phyloP scores from a whole-genome alignment of 169 alveolate genomes.

The Fabrea salina region DNA sequence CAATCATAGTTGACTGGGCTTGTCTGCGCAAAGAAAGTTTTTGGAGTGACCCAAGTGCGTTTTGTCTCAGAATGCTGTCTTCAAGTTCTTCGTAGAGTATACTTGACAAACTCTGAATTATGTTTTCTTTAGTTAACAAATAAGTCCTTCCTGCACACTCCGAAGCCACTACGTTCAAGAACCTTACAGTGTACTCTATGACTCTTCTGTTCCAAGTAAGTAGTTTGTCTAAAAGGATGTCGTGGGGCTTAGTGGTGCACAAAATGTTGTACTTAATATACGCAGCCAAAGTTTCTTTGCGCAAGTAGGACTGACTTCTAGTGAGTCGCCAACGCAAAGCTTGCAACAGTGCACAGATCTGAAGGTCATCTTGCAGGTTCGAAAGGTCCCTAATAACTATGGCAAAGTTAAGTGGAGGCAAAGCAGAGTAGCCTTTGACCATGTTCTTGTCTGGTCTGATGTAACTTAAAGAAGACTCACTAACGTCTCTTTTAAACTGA shows the following conservation, averaged over 20 bases:
- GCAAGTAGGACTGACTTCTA: conserved; percentile 49
- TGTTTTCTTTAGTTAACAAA: conserved; percentile 59
- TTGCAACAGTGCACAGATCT: conserved; percentile 40
- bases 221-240: conserved; percentile 18
- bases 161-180: conserved; percentile 75
- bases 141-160: conserved; percentile 81
- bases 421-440: conserved; percentile 11
- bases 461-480: not conserved
- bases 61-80: conserved; percentile 73
- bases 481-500: not conserved
- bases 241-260: conserved; percentile 30
- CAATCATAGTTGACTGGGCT: conserved; percentile 76
- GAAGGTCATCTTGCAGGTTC: conserved; percentile 25
- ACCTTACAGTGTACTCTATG: conserved; percentile 57
- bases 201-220: conserved; percentile 33
- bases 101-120: conserved; percentile 63
- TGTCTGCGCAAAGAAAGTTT: conserved; percentile 78
- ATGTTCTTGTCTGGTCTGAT: not conserved
- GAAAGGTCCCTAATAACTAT: conserved; percentile 12
- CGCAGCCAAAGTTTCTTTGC: conserved; percentile 55
- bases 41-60: conserved; percentile 79
- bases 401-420: conserved; percentile 12
- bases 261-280: conserved; percentile 59
- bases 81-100: conserved; percentile 44
- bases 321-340: conserved; percentile 74